These are phyloP conservation scores for Fusarium siculi DNA, from an alignment of 2,329 filamentous ascomycete genomes.

Conservation along the genomic window DNA sequence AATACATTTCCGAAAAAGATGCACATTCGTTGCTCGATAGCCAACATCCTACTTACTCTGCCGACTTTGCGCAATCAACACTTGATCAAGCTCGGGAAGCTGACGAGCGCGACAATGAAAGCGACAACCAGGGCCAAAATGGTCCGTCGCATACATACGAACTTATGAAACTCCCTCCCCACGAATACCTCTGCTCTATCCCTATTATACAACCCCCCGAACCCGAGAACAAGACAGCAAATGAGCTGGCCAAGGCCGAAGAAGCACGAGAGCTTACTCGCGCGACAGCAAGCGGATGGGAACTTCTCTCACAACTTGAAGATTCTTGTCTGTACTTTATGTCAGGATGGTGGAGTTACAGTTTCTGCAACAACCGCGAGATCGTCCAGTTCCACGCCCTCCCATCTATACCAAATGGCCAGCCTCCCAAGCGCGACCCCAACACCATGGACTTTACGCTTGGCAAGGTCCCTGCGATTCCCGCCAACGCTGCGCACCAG, in stretches of 20 bases:
- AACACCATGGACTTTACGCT: constrained; percentile 80
- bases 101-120: constrained; percentile 46
- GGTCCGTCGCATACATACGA: constrained; percentile 68
- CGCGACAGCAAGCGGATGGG: constrained; percentile 81
- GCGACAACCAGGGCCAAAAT: constrained; percentile 20
- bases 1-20: constrained; percentile 76
- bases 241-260: constrained; percentile 74
- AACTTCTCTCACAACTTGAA: constrained; percentile 81
- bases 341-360: constrained; percentile 95
- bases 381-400: constrained; percentile 92
- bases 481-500: constrained; percentile 43
- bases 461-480: constrained; percentile 62
- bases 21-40: constrained; percentile 69
- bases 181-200: constrained; percentile 85
- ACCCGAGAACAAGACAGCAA: constrained; percentile 72
- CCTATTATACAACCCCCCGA: constrained; percentile 72
- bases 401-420: constrained; percentile 71
- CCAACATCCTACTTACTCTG: constrained; percentile 52
- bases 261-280: constrained; percentile 83
- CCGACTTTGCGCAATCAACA: constrained; percentile 54
- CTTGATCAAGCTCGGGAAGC: constrained; percentile 47
- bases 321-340: constrained; percentile 85
- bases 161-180: constrained; percentile 75
- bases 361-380: constrained; percentile 89
- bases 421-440: constrained; percentile 81